Evolutionary conservation across 768 basidiomycete species (phyloP).

Genomic region (Collybiopsis luxurians): DNA sequence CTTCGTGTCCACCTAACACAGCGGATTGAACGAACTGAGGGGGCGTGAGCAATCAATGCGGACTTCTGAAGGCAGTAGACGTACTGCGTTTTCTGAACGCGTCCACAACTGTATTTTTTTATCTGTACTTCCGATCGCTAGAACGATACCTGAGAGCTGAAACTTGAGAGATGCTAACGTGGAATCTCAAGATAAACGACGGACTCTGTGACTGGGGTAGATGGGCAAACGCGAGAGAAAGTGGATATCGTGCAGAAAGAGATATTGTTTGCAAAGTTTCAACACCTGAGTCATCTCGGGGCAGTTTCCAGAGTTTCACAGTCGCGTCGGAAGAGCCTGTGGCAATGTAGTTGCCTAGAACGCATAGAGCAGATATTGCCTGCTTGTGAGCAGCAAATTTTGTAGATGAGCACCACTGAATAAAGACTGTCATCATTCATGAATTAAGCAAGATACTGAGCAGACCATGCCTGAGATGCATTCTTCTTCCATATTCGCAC

Average conservation of each 20-base stretch:
- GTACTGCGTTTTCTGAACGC: conserved; percentile 54
- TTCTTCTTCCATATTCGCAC: conserved; percentile 59
- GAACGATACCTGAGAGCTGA: conserved; percentile 47
- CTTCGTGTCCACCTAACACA: conserved; percentile 81
- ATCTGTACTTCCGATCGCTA: conserved; percentile 88
- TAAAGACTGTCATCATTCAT: neutral
- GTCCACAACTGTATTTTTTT: conserved; percentile 76
- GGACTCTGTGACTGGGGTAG: conserved; percentile 72
- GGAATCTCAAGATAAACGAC: conserved; percentile 9
- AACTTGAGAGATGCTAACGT: neutral
- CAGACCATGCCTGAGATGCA: conserved; percentile 36
- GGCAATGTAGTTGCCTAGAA: conserved; percentile 46
- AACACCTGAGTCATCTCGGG: neutral
- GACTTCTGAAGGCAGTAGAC: conserved; percentile 15
- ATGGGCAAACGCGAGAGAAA: conserved; percentile 59
- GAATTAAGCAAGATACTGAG: conserved; percentile 6
- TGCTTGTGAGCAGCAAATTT: conserved; percentile 60
- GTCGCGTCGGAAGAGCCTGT: conserved; percentile 84
- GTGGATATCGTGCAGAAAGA: conserved; percentile 68
- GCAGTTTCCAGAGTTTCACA: conserved; percentile 68
- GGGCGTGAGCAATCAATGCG: neutral
- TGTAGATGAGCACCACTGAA: conserved; percentile 54
- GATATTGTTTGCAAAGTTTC: conserved; percentile 55
- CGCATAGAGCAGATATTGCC: conserved; percentile 67
- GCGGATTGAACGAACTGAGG: conserved; percentile 59